Conservation (phyloP, 2,329 filamentous ascomycete species). For the Amphichorda felina region DNA sequence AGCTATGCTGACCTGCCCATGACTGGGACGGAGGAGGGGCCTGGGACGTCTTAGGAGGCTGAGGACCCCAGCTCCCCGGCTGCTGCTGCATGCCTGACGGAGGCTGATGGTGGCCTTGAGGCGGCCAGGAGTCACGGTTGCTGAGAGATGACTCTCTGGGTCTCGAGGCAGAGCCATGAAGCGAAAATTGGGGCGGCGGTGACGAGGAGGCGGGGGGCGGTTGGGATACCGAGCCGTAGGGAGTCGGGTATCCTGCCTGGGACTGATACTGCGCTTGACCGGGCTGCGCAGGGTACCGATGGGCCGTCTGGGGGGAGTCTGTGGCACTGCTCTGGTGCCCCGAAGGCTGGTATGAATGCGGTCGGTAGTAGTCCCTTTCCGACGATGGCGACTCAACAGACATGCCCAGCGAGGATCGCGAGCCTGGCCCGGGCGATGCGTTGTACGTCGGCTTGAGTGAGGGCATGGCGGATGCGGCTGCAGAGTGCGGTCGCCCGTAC, state of each 20-base stretch:
- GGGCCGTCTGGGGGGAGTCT: conserved; percentile 33
- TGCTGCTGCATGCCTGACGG: conserved; percentile 7
- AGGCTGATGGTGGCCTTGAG: conserved; percentile 13
- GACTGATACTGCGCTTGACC: conserved; percentile 25
- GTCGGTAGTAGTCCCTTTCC: conserved; percentile 37
- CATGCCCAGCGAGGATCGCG: conserved; percentile 31
- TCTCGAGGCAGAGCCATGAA: conserved; percentile 30
- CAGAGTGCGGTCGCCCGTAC: conserved; percentile 22
- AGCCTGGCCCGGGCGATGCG: conserved; percentile 35
- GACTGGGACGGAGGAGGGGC: conserved; percentile 18
- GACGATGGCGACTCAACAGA: conserved; percentile 18
- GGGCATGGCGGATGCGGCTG: conserved; percentile 35
- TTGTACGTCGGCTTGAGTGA: conserved; percentile 40
- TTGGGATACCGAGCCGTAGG: conserved; percentile 23
- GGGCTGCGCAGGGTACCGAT: conserved; percentile 30
- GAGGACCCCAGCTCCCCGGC: conserved; percentile 16
- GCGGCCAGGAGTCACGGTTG: conserved; percentile 25
- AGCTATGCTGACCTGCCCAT: conserved; percentile 19
- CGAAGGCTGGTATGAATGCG: conserved; percentile 19
- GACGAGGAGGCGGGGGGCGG: conserved; percentile 31
- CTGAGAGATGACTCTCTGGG: conserved; percentile 27
- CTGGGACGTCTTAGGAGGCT: conserved; percentile 18
- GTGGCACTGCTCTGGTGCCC: conserved; percentile 20
- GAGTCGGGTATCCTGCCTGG: conserved; percentile 29
- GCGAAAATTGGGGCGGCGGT: conserved; percentile 42